These are phyloP conservation scores for Sporisorium sorghi DNA, from an alignment of 1,284 basidiomycete genomes.

Conservation along the genomic window DNA sequence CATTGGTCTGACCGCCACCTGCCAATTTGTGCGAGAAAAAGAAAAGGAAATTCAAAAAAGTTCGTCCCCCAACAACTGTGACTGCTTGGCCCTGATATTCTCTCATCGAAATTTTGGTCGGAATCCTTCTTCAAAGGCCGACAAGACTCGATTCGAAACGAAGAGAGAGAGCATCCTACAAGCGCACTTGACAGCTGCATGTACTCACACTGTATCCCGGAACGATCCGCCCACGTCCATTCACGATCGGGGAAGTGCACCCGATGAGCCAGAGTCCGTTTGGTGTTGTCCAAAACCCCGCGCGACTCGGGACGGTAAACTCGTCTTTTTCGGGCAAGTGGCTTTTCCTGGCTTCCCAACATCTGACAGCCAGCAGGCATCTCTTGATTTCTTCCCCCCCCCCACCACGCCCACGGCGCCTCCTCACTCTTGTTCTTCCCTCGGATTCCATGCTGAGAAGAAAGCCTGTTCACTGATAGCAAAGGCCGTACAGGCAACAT, in stretches of 20 bases:
- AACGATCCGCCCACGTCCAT: not conserved
- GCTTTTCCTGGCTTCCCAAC: constrained; percentile 1
- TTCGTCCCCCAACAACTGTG: not conserved
- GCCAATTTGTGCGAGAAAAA: not conserved
- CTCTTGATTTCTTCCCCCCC: not conserved
- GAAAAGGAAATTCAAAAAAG: no score
- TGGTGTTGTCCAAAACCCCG: not conserved
- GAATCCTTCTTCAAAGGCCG: not conserved
- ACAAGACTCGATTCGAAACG: not conserved
- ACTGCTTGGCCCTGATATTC: not conserved
- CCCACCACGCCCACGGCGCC: no score
- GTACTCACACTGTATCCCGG: constrained; percentile 2
- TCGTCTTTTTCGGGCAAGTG: not conserved
- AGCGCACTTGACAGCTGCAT: no score
- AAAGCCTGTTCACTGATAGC: not conserved
- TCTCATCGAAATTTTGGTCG: constrained; percentile 5
- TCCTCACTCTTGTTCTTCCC: no score
- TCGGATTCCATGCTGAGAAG: not conserved
- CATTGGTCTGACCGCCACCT: constrained; percentile 1
- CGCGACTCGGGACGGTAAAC: no score
- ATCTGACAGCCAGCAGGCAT: constrained; percentile 2
- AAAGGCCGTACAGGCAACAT: not conserved
- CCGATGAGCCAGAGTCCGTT: not conserved
- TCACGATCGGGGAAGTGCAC: not conserved
- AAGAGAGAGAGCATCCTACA: not conserved